Evolutionary conservation across 805 yeast species (phyloP).

Genomic region (Zygoascus bituminiphila): DNA sequence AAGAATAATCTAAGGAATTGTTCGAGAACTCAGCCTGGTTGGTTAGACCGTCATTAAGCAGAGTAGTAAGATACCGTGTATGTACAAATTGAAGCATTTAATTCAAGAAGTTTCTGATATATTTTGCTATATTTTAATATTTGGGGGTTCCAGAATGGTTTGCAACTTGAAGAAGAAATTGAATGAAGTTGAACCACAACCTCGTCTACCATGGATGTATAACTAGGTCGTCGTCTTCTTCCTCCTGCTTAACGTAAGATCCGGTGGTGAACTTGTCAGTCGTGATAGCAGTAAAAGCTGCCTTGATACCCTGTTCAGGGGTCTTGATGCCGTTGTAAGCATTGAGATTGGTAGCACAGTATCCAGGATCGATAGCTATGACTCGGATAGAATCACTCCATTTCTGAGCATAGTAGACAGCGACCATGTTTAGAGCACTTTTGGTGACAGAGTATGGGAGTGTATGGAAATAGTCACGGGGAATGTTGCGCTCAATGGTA

Average conservation of each 20-base stretch:
- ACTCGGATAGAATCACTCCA: background rate
- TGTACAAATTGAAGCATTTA: too few relatives aligned
- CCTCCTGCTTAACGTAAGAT: background rate
- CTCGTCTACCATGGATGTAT: slow-evolving; percentile 4
- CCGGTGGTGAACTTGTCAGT: slow-evolving; percentile 1
- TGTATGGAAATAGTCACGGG: background rate
- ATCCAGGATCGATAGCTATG: background rate
- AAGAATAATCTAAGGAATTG: too few relatives aligned
- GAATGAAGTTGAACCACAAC: too few relatives aligned
- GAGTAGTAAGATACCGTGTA: too few relatives aligned
- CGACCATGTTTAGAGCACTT: background rate
- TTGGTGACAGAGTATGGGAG: background rate
- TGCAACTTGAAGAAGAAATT: too few relatives aligned
- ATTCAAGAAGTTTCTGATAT: too few relatives aligned
- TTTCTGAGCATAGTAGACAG: background rate
- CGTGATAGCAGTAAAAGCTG: background rate
- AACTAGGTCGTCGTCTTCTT: background rate
- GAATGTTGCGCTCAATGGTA: background rate
- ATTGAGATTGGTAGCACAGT: background rate
- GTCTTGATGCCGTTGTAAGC: slow-evolving; percentile 1
- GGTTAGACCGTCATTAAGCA: too few relatives aligned
- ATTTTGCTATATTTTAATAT: too few relatives aligned
- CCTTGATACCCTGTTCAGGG: background rate
- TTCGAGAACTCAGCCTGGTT: too few relatives aligned
- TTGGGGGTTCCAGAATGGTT: too few relatives aligned